Evolutionary conservation across 78 protist species (phyloP).

Genomic region (Acrasis kona): DNA sequence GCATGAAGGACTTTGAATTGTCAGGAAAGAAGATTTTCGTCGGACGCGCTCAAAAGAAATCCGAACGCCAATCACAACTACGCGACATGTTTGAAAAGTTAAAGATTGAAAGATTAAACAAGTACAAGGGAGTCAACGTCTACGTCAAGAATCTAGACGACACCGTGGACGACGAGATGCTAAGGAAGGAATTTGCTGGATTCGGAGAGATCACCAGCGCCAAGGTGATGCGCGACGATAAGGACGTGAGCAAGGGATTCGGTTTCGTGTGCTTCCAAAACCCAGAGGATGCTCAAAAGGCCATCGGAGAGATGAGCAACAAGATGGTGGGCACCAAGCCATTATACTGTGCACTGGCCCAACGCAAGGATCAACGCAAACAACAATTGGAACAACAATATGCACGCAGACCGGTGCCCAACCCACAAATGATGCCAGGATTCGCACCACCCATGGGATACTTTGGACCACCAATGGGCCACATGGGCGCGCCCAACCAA

Average conservation of each 20-base stretch:
- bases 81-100: conserved; percentile 51
- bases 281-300: conserved; percentile 88
- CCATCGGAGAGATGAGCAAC: conserved; percentile 91
- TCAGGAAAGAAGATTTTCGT: conserved; percentile 64
- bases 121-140: conserved; percentile 81
- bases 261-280: conserved; percentile 92
- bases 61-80: conserved; percentile 77
- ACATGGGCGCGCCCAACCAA: not conserved
- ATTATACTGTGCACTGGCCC: conserved; percentile 89
- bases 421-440: not conserved
- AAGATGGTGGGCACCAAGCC: conserved; percentile 64
- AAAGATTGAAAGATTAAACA: conserved; percentile 27
- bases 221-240: conserved; percentile 76
- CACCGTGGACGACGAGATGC: conserved; percentile 67
- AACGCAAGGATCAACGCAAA: conserved; percentile 78
- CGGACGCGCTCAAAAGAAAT: conserved; percentile 75
- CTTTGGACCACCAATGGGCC: not conserved
- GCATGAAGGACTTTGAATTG: conserved; percentile 81
- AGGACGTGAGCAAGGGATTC: conserved; percentile 66
- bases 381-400: conserved; percentile 66
- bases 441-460: not conserved
- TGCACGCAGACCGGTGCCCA: conserved; percentile 28
- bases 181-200: conserved; percentile 57
- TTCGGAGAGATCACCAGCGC: conserved; percentile 88
- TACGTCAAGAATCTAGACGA: conserved; percentile 95